Percentiles rank a stretch among this genome's conserved stretches.
Evolutionary conservation across 371 early-diverging fungal genomes (phyloP).

Genomic region (Blakeslea trispora): DNA sequence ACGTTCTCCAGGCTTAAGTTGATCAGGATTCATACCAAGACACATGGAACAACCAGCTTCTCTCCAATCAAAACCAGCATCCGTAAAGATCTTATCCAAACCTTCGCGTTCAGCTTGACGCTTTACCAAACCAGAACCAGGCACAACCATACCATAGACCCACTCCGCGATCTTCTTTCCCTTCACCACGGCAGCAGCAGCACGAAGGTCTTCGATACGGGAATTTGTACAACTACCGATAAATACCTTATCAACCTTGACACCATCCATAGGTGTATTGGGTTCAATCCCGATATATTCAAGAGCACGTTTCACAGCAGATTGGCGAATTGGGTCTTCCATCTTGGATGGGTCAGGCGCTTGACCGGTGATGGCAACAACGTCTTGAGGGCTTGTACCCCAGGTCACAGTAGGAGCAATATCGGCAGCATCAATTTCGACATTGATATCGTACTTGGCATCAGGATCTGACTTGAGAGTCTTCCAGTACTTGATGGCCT

Average conservation of each 20-base stretch:
- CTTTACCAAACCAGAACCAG: slow-evolving; percentile 72
- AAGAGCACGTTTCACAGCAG: slow-evolving; percentile 58
- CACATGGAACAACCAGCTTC: slow-evolving; percentile 79
- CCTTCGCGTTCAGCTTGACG: slow-evolving; percentile 72
- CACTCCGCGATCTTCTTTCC: slow-evolving; percentile 62
- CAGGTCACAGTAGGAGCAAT: slow-evolving; percentile 69
- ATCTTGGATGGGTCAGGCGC: slow-evolving; percentile 58
- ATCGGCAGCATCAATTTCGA: slow-evolving; percentile 58
- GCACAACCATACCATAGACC: slow-evolving; percentile 73
- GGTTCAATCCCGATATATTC: slow-evolving; percentile 70
- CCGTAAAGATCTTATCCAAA: slow-evolving; percentile 62
- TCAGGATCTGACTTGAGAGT: slow-evolving; percentile 59
- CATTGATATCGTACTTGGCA: slow-evolving; percentile 62
- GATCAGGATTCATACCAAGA: slow-evolving; percentile 76
- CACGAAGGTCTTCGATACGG: slow-evolving; percentile 74
- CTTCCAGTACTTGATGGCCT: slow-evolving; percentile 67
- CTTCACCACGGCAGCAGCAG: slow-evolving; percentile 63
- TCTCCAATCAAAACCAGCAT: slow-evolving; percentile 75
- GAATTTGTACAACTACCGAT: slow-evolving; percentile 76
- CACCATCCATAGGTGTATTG: slow-evolving; percentile 58
- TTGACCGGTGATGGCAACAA: slow-evolving; percentile 59
- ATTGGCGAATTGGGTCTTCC: slow-evolving; percentile 46
- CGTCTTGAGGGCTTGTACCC: slow-evolving; percentile 74
- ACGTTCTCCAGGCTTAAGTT: slow-evolving; percentile 65
- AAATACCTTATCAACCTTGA: slow-evolving; percentile 68